Base-by-base conservation (phyloP, 164 flowering plant genomes). In the Nymphaea thermarum region DNA sequence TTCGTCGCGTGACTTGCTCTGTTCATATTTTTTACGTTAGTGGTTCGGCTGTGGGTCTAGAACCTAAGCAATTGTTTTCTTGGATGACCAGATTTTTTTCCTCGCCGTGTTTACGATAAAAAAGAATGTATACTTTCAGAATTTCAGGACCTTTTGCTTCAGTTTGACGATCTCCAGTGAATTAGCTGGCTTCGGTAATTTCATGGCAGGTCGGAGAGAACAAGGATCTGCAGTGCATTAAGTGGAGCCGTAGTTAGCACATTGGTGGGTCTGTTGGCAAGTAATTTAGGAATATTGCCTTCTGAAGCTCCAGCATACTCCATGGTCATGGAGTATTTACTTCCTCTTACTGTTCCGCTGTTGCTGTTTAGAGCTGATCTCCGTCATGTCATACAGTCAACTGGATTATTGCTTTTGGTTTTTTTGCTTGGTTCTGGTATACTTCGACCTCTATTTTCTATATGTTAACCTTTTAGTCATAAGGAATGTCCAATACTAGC, bases 181-280 rank as follows among this genome's bases (percentile, higher is more conserved):
- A 10, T 51, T 51, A 10, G 7, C 3, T 6, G 55, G 14, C 14
- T 15, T 51, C 12, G 57, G 5, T 51, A 51, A 15, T 65, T 61
- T 62, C 3, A 61, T 68, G 71, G 74, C 74, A 89, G 98, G 96
- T 89, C 96, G 14, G 96, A 89, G 88, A 87, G 79, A 80, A 92
- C 91, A 43, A 83, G 84, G 79, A 71, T 88, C 45, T 94, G 98
- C 51, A 82, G 86, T 43, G 66, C 82, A 6, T 65, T 92, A 73
- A 89, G 96, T 74, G 94, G 89, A 12, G 88, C 96, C 3, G 60
- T 88, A 42, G 94, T 87, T 62, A 90, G 94, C 79, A 88, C 81
- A 55, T 74, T 92, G 71, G 79, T 89, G 62, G 94, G 87, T 11
- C 87, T 89, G 45, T 89, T 88, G 5, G 92, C 93, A 2, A 89